A percentile compares a stretch with the other conserved stretches of the same genome.
These are phyloP conservation scores for Ettlia oleoabundans DNA, from an alignment of 139 green algal species.

Conservation along the genomic window DNA sequence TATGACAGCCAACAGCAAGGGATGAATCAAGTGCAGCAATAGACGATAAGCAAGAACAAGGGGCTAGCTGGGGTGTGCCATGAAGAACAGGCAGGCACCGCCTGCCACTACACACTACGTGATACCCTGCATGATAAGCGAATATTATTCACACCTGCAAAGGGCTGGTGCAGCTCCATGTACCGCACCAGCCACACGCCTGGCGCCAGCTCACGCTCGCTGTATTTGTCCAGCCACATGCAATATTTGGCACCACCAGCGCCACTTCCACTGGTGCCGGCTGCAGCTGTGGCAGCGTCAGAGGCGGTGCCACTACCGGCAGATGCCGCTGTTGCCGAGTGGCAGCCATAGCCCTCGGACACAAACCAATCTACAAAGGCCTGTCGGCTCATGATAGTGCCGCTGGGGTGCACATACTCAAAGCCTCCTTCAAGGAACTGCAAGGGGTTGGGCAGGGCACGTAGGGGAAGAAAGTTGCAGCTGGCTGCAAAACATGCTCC, in stretches of 20 bases:
- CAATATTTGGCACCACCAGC: background rate
- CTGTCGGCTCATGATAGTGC: background rate
- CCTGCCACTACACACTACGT: too few species aligned
- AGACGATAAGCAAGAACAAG: background rate
- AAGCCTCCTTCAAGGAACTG: background rate
- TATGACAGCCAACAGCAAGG: background rate
- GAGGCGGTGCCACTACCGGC: too few species aligned
- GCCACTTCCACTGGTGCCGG: background rate
- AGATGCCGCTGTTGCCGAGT: background rate
- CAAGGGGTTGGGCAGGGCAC: too few species aligned
- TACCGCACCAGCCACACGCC: conserved; percentile 37
- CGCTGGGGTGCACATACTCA: conserved; percentile 24
- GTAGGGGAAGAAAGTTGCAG: background rate
- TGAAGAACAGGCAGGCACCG: background rate
- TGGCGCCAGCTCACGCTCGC: conserved; percentile 21
- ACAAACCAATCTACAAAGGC: background rate
- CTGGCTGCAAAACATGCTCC: too few species aligned
- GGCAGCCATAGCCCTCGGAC: background rate
- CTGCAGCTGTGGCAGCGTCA: background rate
- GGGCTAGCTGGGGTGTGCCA: background rate
- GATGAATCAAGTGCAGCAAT: background rate
- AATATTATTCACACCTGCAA: background rate
- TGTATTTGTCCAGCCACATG: conserved; percentile 29
- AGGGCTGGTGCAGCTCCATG: conserved; percentile 39
- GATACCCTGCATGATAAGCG: background rate